Evolutionary conservation across 1,284 basidiomycete genomes (phyloP), one percentile per base, ranked within the genome.

Genomic region (Leccinum solheimii): DNA sequence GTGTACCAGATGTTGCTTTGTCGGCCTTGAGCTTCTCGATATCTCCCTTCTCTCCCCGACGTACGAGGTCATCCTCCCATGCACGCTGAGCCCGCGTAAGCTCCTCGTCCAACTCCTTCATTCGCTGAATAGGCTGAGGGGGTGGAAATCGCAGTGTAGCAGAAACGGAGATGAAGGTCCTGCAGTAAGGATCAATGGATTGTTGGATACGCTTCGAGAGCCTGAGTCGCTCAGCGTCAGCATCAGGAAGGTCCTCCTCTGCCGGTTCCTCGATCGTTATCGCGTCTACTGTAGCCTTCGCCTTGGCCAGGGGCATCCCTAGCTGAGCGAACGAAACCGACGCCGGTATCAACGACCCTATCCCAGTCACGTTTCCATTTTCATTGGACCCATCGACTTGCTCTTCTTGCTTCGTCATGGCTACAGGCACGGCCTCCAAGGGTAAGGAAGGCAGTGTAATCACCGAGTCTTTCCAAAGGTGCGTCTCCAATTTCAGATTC

Each of bases 391-490:
- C 62, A 40, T 66, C 61, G 13, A 21, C 55, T 38, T 57, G 55
- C 5, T 71, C 62, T 59, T 65, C 62, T 23, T 67, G 70, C 55
- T 59, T 66, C 55, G 71, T 65, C 57, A 75, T 63, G 56, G 66
- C 64, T 10, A 76, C 68, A 26, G 90, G 90, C 10, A 86, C 82
- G 19, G 91, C 89, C 64, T 88, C 84, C 23, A 79, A 67, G 50
- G 86, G 83, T 61, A 91, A 80, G 9, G 82, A 82, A 10, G 93
- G 93, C 19, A 92, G 74, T 5, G 90, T 90, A 66, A 95, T 91
- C 59, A 94, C 87, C 55, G 93, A 94, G 75, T 99, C 97, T 73
- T 93, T 94, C 87, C 95, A 97, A 19, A 99, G 82, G 71, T 94
- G 91, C 0, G 92, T 94, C 79, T 99, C 97, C 68, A 98, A 84